Evolutionary conservation across 768 basidiomycete genomes (phyloP), one percentile per base, ranked within the genome.

Genomic region (Tricholoma bakamatsutake): DNA sequence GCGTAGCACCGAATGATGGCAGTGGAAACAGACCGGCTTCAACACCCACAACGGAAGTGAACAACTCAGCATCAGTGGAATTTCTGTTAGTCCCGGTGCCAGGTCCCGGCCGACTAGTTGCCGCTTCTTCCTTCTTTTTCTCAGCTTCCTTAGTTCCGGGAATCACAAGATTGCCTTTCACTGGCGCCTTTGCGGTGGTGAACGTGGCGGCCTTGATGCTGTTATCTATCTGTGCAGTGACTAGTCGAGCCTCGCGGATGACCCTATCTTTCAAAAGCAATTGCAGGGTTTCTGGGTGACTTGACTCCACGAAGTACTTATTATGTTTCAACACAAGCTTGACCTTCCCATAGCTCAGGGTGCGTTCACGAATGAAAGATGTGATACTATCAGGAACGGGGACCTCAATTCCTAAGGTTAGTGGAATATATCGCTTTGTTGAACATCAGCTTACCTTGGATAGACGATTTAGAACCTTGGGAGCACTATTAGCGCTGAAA

Each of bases 321-420:
- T 98, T 98, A 69, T 98, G 90, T 69, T 99, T 98, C 61, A 99
- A 76, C 6, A 99, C 97, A 48, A 99, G 84, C 66, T 98, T 96
- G 69, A 98, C 92, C 75, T 99, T 99, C 52, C 97, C 97, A 64
- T 98, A 98, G 52, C 95, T 97, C 54, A 93, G 72, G 0, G 97
- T 99, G 60, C 95, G 90, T 59, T 92, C 88, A 62, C 90, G 86
- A 62, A 99, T 98, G 66, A 94, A 91, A 10, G 80, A 76, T 48
- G 86, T 81, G 61, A 98, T 92, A 46, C 80, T 81, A 42, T 92
- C 87, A 0, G 97, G 94, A 5, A 99, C 89, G 2, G 95, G 96
- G 9, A 97, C 93, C 88, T 94, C 67, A 27, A 18, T 47, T 33
- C 56, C 47, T 47, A 42, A 35, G n/a, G 40, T 50, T 50, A 49